These are phyloP conservation scores for Cutaneotrichosporon sp. DNA, from an alignment of 1,284 basidiomycete genomes.

Conservation along the genomic window DNA sequence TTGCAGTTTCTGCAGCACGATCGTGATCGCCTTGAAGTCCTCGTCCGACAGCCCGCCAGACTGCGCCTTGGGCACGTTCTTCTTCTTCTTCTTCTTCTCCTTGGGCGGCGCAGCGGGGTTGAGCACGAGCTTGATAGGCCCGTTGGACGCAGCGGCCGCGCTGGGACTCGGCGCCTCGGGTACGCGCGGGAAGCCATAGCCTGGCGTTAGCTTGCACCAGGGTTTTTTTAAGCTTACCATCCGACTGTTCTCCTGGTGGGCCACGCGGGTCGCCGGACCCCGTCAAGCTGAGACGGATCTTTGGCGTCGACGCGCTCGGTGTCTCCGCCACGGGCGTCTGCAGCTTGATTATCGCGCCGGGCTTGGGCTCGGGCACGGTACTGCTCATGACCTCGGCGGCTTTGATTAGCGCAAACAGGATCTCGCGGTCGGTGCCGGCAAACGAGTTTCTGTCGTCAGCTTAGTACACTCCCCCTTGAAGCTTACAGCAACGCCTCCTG, in stretches of 20 bases:
- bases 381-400: slow-evolving; percentile 84
- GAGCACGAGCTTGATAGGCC: slow-evolving; percentile 45
- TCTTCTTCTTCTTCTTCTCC: slow-evolving; percentile 45
- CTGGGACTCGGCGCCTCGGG: not conserved
- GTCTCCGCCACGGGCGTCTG: slow-evolving; percentile 64
- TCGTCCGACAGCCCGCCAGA: slow-evolving; percentile 71
- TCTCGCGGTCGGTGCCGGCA: slow-evolving; percentile 68
- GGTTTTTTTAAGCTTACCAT: not conserved
- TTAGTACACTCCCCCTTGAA: not conserved
- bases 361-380: slow-evolving; percentile 73
- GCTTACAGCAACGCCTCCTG: slow-evolving; percentile 30
- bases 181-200: slow-evolving; percentile 25
- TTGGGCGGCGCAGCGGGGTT: slow-evolving; percentile 18
- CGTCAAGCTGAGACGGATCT: slow-evolving; percentile 37
- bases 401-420: slow-evolving; percentile 86
- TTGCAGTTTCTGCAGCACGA: slow-evolving; percentile 70
- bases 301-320: slow-evolving; percentile 49
- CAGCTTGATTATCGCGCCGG: slow-evolving; percentile 77
- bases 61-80: slow-evolving; percentile 65
- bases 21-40: slow-evolving; percentile 74
- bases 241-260: not conserved
- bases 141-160: not conserved
- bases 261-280: not conserved
- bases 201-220: slow-evolving; percentile 10
- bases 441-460: slow-evolving; percentile 26